Evolutionary conservation across 2,329 filamentous ascomycete genomes (phyloP), one percentile per base, ranked within the genome.

Genomic region (Bertia moriformis): DNA sequence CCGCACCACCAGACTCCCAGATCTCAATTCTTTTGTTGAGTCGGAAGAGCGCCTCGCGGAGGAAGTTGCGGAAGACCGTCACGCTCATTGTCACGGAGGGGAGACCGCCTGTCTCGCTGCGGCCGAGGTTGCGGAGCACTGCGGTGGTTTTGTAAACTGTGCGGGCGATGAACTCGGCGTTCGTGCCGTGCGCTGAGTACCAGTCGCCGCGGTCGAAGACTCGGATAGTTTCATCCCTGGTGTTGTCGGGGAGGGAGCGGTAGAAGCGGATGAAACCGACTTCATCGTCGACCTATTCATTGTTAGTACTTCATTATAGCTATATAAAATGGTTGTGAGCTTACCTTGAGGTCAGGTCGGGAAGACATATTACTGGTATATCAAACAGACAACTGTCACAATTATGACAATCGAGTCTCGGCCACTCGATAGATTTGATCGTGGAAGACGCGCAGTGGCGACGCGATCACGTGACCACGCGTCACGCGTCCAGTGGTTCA

Each of bases 241-340:
- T 75, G 13, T 66, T n/a, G 7, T 27, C 51, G 4, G 86, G 77
- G 2, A 98, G 70, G n/a, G 79, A 82, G 50, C 89, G 88, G 68
- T 93, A 98, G 64, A 87, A 93, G 49, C 81, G 85, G 63, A 96
- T 95, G 67, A 98, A 98, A 48, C 89, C 87, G 53, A 81, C 78
- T 66, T 98, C 91, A 55, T 98, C 91, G 53, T 98, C 93, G 55
- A 96, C 85, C 83, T 88, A 41, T 7, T 7, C 7, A 36, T 36
- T 15, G 14, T n/a, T n/a, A n/a, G 12, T n/a, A n/a, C n/a, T n/a
- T n/a, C n/a, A n/a, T n/a, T n/a, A n/a, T n/a, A n/a, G n/a, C n/a
- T n/a, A n/a, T n/a, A n/a, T n/a, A n/a, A n/a, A n/a, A n/a, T n/a
- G n/a, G n/a, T n/a, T n/a, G n/a, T n/a, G n/a, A n/a, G n/a, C 7